phyloP scores from a whole-genome alignment of 129 eudicot species.

The Artemisia tridentata region DNA sequence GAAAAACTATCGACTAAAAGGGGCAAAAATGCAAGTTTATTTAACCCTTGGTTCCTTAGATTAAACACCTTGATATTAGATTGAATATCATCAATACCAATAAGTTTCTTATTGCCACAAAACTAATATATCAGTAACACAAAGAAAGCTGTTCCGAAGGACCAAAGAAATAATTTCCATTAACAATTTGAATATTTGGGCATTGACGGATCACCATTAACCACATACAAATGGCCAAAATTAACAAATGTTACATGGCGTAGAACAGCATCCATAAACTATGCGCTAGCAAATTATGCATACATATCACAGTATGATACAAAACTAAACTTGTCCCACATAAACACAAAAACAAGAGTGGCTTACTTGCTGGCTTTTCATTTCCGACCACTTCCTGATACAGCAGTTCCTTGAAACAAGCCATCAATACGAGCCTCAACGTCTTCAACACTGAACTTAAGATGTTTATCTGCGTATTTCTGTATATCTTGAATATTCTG shows the following conservation, averaged over 20 bases:
- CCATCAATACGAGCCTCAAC: conserved; percentile 66
- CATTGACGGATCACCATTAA: conserved; percentile 37
- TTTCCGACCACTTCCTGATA: conserved; percentile 61
- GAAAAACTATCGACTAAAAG: not conserved
- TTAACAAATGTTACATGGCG: conserved; percentile 37
- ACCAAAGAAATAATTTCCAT: conserved; percentile 9
- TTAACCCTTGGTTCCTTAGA: not conserved
- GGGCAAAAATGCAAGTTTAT: not conserved
- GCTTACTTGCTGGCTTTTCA: conserved; percentile 40
- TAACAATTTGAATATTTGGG: conserved; percentile 22
- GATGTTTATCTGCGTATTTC: conserved; percentile 71
- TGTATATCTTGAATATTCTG: conserved; percentile 51
- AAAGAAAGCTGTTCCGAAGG: conserved; percentile 12
- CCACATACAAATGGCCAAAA: conserved; percentile 44
- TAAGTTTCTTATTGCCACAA: conserved; percentile 10
- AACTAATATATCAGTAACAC: conserved; percentile 12
- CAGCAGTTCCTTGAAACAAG: conserved; percentile 64
- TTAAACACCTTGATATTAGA: conserved; percentile 4
- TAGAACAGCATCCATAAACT: conserved; percentile 36
- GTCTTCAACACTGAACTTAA: conserved; percentile 70
- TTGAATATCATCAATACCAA: conserved; percentile 7
- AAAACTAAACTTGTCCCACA: conserved; percentile 29
- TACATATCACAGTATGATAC: conserved; percentile 42
- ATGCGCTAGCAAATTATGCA: conserved; percentile 35
- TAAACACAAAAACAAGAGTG: conserved; percentile 22